A percentile compares a stretch with the other conserved stretches of the same genome.
phyloP scores from a whole-genome alignment of 228 moss, liverwort and hornwort species.

The Sphagnum magellanicum region DNA sequence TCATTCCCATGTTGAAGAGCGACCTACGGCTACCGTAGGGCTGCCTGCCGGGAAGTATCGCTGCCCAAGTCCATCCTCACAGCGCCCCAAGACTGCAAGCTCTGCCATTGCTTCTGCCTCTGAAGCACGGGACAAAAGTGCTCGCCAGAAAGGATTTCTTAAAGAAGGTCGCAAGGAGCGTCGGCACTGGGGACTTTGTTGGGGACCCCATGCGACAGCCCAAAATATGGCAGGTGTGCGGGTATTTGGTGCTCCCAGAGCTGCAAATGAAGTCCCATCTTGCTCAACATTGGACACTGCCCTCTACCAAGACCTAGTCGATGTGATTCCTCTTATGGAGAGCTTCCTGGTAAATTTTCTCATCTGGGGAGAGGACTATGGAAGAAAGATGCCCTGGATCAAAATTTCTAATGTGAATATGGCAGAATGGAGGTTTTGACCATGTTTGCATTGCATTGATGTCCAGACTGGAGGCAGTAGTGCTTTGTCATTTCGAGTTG shows the following conservation, averaged over 20 bases:
- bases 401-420: too few species aligned
- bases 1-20: too few species aligned
- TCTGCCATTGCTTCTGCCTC: too few species aligned
- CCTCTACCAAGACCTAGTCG: conserved; percentile 57
- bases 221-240: conserved; percentile 46
- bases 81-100: too few species aligned
- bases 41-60: too few species aligned
- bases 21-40: too few species aligned
- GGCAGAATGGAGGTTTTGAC: too few species aligned
- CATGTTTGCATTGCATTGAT: not conserved
- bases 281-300: conserved; percentile 49
- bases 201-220: not conserved
- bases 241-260: conserved; percentile 25
- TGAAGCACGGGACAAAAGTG: too few species aligned
- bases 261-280: conserved; percentile 7
- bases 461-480: not conserved
- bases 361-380: too few species aligned
- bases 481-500: too few species aligned
- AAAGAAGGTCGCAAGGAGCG: conserved; percentile 2
- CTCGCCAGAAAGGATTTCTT: not conserved
- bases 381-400: too few species aligned
- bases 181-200: conserved; percentile 6
- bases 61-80: too few species aligned
- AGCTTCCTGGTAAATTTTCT: conserved; percentile 71
- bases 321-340: conserved; percentile 72